These are phyloP conservation scores for Sporopachydermia cereana DNA, from an alignment of 1,139 yeast genomes.

Conservation along the genomic window DNA sequence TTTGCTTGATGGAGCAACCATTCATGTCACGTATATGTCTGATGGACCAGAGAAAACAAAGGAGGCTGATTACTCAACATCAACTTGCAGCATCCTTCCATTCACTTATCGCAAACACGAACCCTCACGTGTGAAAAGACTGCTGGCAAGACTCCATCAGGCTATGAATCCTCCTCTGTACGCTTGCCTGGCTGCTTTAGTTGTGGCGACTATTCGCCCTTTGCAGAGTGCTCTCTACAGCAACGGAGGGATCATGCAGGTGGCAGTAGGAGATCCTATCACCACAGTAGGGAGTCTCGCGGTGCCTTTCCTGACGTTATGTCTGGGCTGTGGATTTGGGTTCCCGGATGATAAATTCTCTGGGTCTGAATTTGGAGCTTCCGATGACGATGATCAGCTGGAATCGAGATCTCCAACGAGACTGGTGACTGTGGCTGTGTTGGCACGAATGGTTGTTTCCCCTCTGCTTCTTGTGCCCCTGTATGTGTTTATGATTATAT, in stretches of 20 bases:
- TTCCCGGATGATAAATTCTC: constrained; percentile 25
- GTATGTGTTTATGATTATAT: constrained; percentile 50
- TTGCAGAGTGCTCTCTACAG: constrained; percentile 45
- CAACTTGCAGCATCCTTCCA: not conserved
- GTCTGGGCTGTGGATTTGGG: constrained; percentile 62
- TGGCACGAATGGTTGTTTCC: constrained; percentile 67
- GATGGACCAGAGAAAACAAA: not conserved
- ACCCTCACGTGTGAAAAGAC: not conserved
- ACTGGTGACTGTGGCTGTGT: constrained; percentile 51
- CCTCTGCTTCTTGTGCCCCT: constrained; percentile 52
- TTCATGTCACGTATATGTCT: not conserved
- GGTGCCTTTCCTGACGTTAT: constrained; percentile 61
- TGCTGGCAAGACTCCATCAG: constrained; percentile 17
- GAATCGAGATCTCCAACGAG: constrained; percentile 36
- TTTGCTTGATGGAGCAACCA: not conserved
- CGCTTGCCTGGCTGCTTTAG: constrained; percentile 57
- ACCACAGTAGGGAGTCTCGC: constrained; percentile 63
- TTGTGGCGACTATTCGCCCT: constrained; percentile 55
- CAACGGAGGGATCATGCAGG: constrained; percentile 43
- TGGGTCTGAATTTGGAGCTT: constrained; percentile 51
- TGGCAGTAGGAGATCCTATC: constrained; percentile 51
- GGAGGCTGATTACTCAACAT: not conserved
- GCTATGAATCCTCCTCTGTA: constrained; percentile 77
- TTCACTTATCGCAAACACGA: not conserved
- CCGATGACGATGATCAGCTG: constrained; percentile 18